These are phyloP conservation scores for Xylaria grammica DNA, from an alignment of 495 filamentous ascomycete species.

Conservation along the genomic window DNA sequence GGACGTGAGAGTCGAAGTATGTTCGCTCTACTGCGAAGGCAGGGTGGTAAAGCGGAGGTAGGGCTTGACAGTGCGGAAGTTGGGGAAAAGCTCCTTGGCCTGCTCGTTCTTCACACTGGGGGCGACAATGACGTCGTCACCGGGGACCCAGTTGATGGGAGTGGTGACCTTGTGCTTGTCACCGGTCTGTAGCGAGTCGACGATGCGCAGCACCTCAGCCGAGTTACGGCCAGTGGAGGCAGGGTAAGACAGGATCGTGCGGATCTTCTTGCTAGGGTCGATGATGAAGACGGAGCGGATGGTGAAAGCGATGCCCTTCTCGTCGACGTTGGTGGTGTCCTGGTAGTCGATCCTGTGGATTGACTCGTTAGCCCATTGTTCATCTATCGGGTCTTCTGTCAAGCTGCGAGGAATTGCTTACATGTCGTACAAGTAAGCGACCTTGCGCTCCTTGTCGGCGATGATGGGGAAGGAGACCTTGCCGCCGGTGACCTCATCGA, in stretches of 20 bases:
- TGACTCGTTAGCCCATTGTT: not conserved
- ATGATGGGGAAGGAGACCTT: slow-evolving; percentile 93
- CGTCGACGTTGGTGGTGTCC: slow-evolving; percentile 82
- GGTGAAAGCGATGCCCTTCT: slow-evolving; percentile 96
- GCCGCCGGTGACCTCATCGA: slow-evolving; percentile 86
- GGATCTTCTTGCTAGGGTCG: slow-evolving; percentile 97
- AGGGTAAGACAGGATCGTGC: slow-evolving; percentile 94
- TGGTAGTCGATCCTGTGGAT: slow-evolving; percentile 74
- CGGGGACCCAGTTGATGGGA: slow-evolving; percentile 88
- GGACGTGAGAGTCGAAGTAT: slow-evolving; percentile 13
- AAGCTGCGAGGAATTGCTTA: slow-evolving; percentile 47
- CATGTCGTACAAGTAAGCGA: slow-evolving; percentile 95
- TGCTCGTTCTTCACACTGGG: slow-evolving; percentile 84
- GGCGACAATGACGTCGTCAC: slow-evolving; percentile 95
- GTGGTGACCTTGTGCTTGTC: slow-evolving; percentile 96
- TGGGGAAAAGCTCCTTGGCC: slow-evolving; percentile 88
- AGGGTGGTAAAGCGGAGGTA: slow-evolving; percentile 78
- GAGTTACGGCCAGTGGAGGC: slow-evolving; percentile 97
- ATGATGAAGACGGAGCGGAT: slow-evolving; percentile 99
- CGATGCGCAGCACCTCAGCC: slow-evolving; percentile 90
- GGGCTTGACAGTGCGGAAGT: slow-evolving; percentile 93
- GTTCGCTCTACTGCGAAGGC: slow-evolving; percentile 52
- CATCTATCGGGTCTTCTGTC: not conserved
- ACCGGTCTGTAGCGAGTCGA: slow-evolving; percentile 96
- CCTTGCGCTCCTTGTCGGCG: slow-evolving; percentile 92